Evolutionary conservation across 2,329 filamentous ascomycete species (phyloP).

Genomic region (Raffaelea ambrosiae): DNA sequence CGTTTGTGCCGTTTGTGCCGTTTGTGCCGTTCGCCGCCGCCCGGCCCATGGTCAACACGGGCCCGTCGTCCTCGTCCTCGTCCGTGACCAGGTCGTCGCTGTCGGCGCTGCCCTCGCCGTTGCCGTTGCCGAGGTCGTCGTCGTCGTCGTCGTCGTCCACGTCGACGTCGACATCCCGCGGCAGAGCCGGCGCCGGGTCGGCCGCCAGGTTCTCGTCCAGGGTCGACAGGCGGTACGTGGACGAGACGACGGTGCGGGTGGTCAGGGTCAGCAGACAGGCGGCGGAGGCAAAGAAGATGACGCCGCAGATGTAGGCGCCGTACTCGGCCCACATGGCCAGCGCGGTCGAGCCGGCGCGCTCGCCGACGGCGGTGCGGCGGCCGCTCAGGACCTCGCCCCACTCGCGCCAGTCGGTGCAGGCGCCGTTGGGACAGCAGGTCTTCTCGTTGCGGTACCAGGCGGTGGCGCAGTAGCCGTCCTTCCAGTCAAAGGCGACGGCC

Average conservation of each 20-base stretch:
- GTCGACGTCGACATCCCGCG: conserved; percentile 17
- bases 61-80: too few relatives aligned
- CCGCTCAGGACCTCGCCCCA: conserved; percentile 44
- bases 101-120: not conserved
- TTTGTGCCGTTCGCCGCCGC: conserved; percentile 16
- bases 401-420: conserved; percentile 46
- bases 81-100: too few relatives aligned
- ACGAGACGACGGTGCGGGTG: conserved; percentile 92
- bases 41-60: too few relatives aligned
- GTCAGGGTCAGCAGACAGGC: conserved; percentile 75
- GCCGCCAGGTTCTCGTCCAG: conserved; percentile 89
- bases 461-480: conserved; percentile 72
- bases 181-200: conserved; percentile 28
- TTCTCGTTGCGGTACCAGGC: conserved; percentile 69
- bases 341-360: conserved; percentile 14
- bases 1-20: conserved; percentile 22
- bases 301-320: conserved; percentile 62
- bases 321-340: conserved; percentile 64
- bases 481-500: conserved; percentile 77
- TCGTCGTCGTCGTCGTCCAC: conserved; percentile 28
- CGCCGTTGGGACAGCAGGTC: conserved; percentile 49
- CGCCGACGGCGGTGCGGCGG: conserved; percentile 9
- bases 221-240: conserved; percentile 75
- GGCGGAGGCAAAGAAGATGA: conserved; percentile 58
- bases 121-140: conserved; percentile 28